phyloP scores from a whole-genome alignment of 495 filamentous ascomycete species.

The Symbiotaphrina buchneri region DNA sequence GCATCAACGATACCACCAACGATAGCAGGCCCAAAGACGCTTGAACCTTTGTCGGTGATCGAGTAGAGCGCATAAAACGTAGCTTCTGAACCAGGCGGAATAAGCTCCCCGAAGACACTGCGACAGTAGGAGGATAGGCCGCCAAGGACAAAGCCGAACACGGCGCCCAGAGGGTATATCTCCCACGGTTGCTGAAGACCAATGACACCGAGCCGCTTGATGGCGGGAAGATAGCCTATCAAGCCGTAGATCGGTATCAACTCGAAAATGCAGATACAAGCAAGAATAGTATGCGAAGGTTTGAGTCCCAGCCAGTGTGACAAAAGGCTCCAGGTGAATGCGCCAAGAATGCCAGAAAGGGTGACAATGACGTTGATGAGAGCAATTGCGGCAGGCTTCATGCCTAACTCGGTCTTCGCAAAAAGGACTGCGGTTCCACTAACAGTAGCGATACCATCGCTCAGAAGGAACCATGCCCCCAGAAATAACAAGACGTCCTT shows the following conservation, averaged over 20 bases:
- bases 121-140: slow-evolving; percentile 88
- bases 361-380: slow-evolving; percentile 87
- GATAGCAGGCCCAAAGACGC: slow-evolving; percentile 82
- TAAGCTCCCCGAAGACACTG: slow-evolving; percentile 74
- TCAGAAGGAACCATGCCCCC: slow-evolving; percentile 81
- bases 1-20: slow-evolving; percentile 81
- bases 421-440: slow-evolving; percentile 90
- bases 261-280: slow-evolving; percentile 77
- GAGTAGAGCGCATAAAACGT: slow-evolving; percentile 94
- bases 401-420: slow-evolving; percentile 79
- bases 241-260: slow-evolving; percentile 83
- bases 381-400: slow-evolving; percentile 73
- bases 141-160: slow-evolving; percentile 87
- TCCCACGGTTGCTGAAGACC: slow-evolving; percentile 89
- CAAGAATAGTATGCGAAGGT: slow-evolving; percentile 72
- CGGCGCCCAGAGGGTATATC: slow-evolving; percentile 78
- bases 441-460: slow-evolving; percentile 83
- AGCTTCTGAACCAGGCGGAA: slow-evolving; percentile 84
- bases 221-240: slow-evolving; percentile 67
- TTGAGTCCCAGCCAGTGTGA: slow-evolving; percentile 38
- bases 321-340: slow-evolving; percentile 71
- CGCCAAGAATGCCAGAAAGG: slow-evolving; percentile 58
- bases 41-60: slow-evolving; percentile 93
- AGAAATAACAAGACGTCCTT: slow-evolving; percentile 79
- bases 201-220: slow-evolving; percentile 48